Conservation (phyloP, 176 grass and related monocot species). For the Chloris gayana region DNA sequence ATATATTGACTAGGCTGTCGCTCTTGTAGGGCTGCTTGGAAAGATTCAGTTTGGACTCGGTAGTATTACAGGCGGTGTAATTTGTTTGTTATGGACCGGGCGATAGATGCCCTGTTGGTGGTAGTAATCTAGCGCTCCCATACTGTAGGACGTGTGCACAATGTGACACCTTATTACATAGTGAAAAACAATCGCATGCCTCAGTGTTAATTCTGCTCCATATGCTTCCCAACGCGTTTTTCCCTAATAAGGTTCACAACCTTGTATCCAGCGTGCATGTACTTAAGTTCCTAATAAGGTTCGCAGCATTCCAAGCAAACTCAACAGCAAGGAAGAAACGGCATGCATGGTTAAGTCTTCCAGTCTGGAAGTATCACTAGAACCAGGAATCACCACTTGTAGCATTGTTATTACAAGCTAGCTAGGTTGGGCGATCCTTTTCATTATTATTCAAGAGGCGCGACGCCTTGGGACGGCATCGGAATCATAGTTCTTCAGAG, state of each 20-base stretch:
- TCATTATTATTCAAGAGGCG: neutral
- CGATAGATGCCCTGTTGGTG: neutral
- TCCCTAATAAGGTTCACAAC: too few relatives aligned
- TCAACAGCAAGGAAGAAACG: neutral
- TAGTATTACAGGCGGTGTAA: conserved; percentile 7
- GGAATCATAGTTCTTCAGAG: conserved; percentile 13
- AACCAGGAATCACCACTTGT: neutral
- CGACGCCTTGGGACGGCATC: neutral
- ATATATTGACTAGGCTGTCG: conserved; percentile 8
- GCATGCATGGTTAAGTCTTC: neutral
- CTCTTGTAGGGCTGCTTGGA: conserved; percentile 25
- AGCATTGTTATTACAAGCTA: conserved; percentile 8
- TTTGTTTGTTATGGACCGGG: neutral
- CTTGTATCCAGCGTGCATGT: neutral
- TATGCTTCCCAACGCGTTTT: neutral
- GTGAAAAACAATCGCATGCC: neutral
- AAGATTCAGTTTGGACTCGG: neutral
- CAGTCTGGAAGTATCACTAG: neutral
- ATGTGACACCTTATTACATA: too few relatives aligned
- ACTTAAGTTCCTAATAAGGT: too few relatives aligned
- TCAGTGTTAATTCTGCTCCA: neutral
- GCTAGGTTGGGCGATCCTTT: neutral
- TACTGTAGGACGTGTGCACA: neutral
- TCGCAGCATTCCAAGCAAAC: neutral
- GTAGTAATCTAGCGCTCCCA: neutral